Evolutionary conservation across 2,329 filamentous ascomycete genomes (phyloP).

Genomic region (Colletotrichum endophyticum): DNA sequence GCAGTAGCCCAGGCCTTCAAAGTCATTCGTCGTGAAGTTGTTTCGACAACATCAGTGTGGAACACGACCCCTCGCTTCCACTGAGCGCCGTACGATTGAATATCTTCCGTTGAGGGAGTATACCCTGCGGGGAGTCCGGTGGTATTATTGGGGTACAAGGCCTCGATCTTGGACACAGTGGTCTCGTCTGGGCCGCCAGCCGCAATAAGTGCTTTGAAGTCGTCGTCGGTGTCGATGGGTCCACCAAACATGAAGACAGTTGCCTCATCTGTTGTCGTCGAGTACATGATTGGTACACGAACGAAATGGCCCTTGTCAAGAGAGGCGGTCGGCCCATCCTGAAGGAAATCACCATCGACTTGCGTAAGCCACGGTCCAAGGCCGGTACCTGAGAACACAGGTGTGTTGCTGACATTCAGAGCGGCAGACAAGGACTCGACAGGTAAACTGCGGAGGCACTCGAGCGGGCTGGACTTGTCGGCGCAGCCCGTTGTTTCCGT

Average conservation of each 20-base stretch:
- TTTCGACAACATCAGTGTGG: background rate
- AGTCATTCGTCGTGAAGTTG: background rate
- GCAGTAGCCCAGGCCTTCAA: background rate
- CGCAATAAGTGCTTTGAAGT: background rate
- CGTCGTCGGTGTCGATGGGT: background rate
- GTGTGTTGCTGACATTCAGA: constrained; percentile 29
- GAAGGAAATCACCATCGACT: constrained; percentile 45
- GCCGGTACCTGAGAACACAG: constrained; percentile 16
- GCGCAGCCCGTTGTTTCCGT: constrained; percentile 12
- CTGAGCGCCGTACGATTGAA: background rate
- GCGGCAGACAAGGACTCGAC: constrained; percentile 31
- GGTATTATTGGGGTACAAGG: background rate
- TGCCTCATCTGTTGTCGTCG: constrained; percentile 70
- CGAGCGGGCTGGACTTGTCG: background rate
- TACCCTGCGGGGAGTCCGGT: background rate
- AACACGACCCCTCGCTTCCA: background rate
- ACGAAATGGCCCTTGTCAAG: constrained; percentile 64
- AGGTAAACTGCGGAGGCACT: constrained; percentile 33
- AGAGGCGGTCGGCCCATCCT: constrained; percentile 50
- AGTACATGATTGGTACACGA: constrained; percentile 65
- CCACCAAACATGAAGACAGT: constrained; percentile 45
- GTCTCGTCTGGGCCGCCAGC: background rate
- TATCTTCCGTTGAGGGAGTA: background rate
- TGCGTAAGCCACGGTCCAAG: background rate
- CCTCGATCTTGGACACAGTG: background rate